These are phyloP conservation scores for Neofusicoccum laricinum DNA, from an alignment of 2,329 filamentous ascomycete genomes.

Conservation along the genomic window DNA sequence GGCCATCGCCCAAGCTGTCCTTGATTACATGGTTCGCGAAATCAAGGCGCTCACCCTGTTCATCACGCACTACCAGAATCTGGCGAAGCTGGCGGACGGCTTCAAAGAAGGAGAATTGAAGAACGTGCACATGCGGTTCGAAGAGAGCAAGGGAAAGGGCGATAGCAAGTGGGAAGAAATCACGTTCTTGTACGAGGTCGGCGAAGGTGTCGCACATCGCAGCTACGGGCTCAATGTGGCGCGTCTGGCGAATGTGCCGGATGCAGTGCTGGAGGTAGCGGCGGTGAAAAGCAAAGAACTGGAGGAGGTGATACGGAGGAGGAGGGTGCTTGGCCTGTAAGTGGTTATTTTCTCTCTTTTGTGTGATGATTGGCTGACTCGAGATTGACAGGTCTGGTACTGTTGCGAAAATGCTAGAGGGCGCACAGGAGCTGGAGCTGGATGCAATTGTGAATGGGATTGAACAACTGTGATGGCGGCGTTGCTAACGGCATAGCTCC, in stretches of 20 bases:
- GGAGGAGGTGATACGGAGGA: conserved; percentile 58
- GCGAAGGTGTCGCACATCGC: conserved; percentile 85
- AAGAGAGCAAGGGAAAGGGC: conserved; percentile 42
- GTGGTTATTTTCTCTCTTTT: not conserved
- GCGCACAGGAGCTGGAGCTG: conserved; percentile 19
- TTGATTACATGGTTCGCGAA: conserved; percentile 77
- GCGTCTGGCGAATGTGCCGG: conserved; percentile 75
- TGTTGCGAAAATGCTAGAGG: conserved; percentile 7
- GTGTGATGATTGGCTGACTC: not conserved
- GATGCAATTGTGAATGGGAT: conserved; percentile 14
- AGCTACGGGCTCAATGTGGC: conserved; percentile 96
- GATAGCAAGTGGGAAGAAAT: conserved; percentile 78
- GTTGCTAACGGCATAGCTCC: not conserved
- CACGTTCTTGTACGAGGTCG: conserved; percentile 92
- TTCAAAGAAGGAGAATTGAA: conserved; percentile 64
- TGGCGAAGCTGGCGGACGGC: conserved; percentile 69
- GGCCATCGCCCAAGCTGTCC: conserved; percentile 88
- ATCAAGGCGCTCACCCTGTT: conserved; percentile 80
- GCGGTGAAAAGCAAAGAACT: conserved; percentile 75
- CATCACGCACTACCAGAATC: conserved; percentile 94
- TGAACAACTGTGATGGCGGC: conserved; percentile 5
- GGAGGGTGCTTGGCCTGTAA: conserved; percentile 13
- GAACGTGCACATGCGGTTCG: conserved; percentile 94
- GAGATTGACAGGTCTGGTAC: not conserved
- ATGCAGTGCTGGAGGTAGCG: conserved; percentile 73